Base-by-base conservation (phyloP, 2,329 filamentous ascomycete species). In the Trichoderma afroharzianum region DNA sequence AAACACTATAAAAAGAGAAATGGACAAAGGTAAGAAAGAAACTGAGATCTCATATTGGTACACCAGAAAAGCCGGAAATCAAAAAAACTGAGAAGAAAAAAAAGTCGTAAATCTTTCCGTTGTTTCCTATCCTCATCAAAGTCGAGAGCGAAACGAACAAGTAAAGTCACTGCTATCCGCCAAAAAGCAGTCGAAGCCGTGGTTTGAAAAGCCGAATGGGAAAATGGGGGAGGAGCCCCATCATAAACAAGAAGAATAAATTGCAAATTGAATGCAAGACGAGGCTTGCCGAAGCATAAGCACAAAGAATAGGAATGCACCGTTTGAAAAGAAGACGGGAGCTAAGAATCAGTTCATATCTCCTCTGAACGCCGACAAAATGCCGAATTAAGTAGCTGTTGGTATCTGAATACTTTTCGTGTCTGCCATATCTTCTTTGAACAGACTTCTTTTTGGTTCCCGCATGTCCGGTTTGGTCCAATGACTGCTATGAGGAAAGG, bases 351-450 rank as follows among this genome's bases (percentile, higher is more conserved):
- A 61, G 53, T 47, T 71, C 62, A 33, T 66, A 66, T 58, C 55
- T 66, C 43, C 24, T 53, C 39, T 71, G n/a, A 57, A 71, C 69
- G 62, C 69, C 69, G 36, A 50, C 39, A 26, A 36, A 21, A 66
- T 71, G 69, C 69, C 69, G 53, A 71, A 66, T 59, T 59, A 64
- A 61, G 18, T 33, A 47, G 57, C 36, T 50, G 30, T 66, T 36
- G 50, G 36, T 58, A 67, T 58, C 47, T 53, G 21, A 24, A 47
- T 9, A n/a, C 43, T 67, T 67, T 67, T 67, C 24, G 36, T 28
- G 32, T 63, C 26, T 26, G 11, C 36, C 26, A 14, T 43, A 43
- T 43, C 61, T 50, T 36, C 36, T 47, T 30, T n/a, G 28, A 32
- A 30, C 24, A 63, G 32, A 63, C 30, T 28, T 67, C 43, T 33